phyloP scores from a whole-genome alignment of 768 basidiomycete genomes.

The Flagelloscypha sp. region DNA sequence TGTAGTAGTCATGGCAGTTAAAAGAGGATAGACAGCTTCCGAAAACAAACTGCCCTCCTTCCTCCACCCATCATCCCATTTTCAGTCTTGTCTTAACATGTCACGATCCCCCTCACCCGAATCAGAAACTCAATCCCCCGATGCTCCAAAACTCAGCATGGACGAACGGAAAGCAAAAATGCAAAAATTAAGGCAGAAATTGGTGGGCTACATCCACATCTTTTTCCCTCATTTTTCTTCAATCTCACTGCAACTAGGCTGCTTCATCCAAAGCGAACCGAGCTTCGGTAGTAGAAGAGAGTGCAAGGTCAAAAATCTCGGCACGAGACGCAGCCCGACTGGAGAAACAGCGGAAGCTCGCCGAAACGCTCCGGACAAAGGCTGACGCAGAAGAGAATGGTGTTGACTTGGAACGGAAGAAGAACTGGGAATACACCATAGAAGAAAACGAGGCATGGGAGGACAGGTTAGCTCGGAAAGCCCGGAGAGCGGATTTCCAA shows the following conservation, averaged over 20 bases:
- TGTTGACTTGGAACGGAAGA: slow-evolving; percentile 84
- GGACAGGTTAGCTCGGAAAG: slow-evolving; percentile 77
- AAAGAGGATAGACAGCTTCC: too few species aligned
- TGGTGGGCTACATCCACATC: slow-evolving; percentile 45
- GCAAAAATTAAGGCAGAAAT: slow-evolving; percentile 65
- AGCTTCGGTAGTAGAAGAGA: slow-evolving; percentile 77
- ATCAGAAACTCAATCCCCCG: too few species aligned
- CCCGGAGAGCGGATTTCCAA: slow-evolving; percentile 77
- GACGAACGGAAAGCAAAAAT: slow-evolving; percentile 74
- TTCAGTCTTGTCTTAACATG: too few species aligned
- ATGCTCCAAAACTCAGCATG: slow-evolving; percentile 44
- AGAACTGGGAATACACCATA: slow-evolving; percentile 93
- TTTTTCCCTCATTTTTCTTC: slow-evolving; percentile 2
- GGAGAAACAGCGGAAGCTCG: slow-evolving; percentile 85
- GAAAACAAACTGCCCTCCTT: too few species aligned
- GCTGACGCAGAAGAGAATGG: slow-evolving; percentile 85
- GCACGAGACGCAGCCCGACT: slow-evolving; percentile 76
- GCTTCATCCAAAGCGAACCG: slow-evolving; percentile 78
- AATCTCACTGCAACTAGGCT: slow-evolving; percentile 36
- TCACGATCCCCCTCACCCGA: too few species aligned
- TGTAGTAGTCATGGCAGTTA: too few species aligned
- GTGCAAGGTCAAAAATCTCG: slow-evolving; percentile 65
- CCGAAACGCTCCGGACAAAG: slow-evolving; percentile 77
- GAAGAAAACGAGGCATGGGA: slow-evolving; percentile 98
- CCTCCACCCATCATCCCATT: too few species aligned